Percentiles rank a stretch among this genome's conserved stretches.
Conservation (phyloP, 805 yeast genomes). For the Candida namnaoensis region DNA sequence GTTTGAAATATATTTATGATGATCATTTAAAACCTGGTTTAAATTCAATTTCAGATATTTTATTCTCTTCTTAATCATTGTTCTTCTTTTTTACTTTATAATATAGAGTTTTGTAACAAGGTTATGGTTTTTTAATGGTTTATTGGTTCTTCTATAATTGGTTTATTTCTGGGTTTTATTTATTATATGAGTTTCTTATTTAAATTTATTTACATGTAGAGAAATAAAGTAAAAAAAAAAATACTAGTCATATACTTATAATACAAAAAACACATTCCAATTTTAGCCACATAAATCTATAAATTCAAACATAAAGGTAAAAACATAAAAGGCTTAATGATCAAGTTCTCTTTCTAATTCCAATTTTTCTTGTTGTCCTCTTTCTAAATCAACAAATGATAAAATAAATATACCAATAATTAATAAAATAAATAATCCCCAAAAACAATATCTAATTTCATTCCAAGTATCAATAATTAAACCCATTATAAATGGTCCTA, state of each 20-base stretch:
- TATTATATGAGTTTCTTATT: too few relatives aligned
- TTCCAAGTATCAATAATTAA: slow-evolving; percentile 65
- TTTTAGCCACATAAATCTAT: too few relatives aligned
- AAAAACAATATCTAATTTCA: slow-evolving; percentile 66
- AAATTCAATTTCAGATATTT: neutral
- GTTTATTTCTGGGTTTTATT: too few relatives aligned
- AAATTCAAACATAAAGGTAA: neutral
- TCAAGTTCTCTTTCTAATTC: slow-evolving; percentile 24
- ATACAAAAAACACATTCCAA: too few relatives aligned
- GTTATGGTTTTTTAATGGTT: too few relatives aligned
- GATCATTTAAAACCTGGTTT: slow-evolving; percentile 18
- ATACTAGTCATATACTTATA: too few relatives aligned
- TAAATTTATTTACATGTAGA: too few relatives aligned
- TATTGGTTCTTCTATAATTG: too few relatives aligned
- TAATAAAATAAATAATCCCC: slow-evolving; percentile 46
- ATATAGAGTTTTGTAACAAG: too few relatives aligned
- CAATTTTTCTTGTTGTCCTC: slow-evolving; percentile 51
- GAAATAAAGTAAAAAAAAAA: too few relatives aligned
- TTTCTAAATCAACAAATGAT: slow-evolving; percentile 41
- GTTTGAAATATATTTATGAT: slow-evolving; percentile 67
- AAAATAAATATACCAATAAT: slow-evolving; percentile 52
- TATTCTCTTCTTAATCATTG: too few relatives aligned
- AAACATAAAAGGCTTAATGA: neutral
- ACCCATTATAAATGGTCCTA: slow-evolving; percentile 72
- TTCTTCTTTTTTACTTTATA: too few relatives aligned